Base-by-base conservation (phyloP, 1,139 yeast species). In the Candida tetrigidarum region DNA sequence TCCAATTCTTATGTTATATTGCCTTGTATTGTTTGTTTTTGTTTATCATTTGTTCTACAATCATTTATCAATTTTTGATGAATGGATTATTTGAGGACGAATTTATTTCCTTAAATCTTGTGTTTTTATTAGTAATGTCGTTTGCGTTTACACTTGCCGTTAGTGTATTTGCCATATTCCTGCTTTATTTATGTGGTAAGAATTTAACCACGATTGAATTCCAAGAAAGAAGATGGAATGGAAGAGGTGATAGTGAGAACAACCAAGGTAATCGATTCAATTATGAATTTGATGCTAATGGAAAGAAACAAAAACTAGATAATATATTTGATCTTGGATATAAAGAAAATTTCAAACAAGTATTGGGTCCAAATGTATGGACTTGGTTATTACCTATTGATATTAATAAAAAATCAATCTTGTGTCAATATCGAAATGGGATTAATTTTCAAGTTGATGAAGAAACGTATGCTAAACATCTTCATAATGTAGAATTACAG, bases 131-230 rank as follows among this genome's bases (percentile, higher is more conserved):
- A 50, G 68, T 89, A 3, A 47, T 89, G 1, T 76, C 88, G 1
- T 56, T 81, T 8, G 80, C 86, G n/a, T 79, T 89, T 58, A 74
- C 76, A n/a, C 50, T 87, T 0, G 78, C 96, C 2, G 74, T 89
- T 11, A 61, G 74, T 0, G 61, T 78, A 0, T 92, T 93, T 62
- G 65, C 81, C 0, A 67, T 63, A 1, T 85, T 86, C 60, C 80
- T 86, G 45, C 48, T 83, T 3, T 89, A 80, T 54, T 74, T 88
- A 53, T 63, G 88, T 10, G 50, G 80, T 14, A 64, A 62, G 8
- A 93, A 93, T 63, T 69, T 72, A 48, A 91, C 98, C 9, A 93
- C 98, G 0, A 77, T 93, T 22, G 99, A 93, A 64, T 71, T 83
- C 43, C 84, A 86, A 66, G 72, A 75, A 37, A 74, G 74, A 26